phyloP scores from a whole-genome alignment of 305 asterid genomes.

The Plantago coronopus region DNA sequence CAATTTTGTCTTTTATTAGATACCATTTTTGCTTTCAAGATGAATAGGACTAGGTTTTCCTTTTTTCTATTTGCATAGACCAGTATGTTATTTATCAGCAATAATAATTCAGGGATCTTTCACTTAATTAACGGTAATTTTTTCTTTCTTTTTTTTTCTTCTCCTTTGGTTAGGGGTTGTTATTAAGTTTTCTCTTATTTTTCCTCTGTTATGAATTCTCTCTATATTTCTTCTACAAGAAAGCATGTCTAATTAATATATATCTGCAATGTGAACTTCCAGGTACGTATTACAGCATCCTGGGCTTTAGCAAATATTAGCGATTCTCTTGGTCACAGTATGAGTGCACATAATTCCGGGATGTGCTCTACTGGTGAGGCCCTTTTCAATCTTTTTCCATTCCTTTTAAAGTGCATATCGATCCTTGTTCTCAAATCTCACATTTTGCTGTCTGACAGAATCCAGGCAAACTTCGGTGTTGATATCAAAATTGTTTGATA shows the following conservation, averaged over 20 bases:
- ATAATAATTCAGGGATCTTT: not conserved
- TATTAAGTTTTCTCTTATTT: not conserved
- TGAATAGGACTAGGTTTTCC: not conserved
- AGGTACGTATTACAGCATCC: slow-evolving; percentile 93
- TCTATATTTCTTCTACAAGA: slow-evolving; percentile 10
- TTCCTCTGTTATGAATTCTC: slow-evolving; percentile 11
- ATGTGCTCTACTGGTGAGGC: slow-evolving; percentile 41
- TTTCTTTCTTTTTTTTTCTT: not conserved
- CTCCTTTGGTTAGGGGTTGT: not conserved
- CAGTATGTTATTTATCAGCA: not conserved
- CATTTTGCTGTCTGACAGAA: slow-evolving; percentile 39
- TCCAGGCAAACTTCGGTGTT: slow-evolving; percentile 41
- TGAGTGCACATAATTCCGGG: slow-evolving; percentile 44
- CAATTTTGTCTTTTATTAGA: not conserved
- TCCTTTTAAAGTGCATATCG: slow-evolving; percentile 21
- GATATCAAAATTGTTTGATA: slow-evolving; percentile 53
- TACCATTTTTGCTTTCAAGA: not conserved
- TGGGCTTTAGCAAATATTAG: slow-evolving; percentile 96
- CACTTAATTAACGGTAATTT: not conserved
- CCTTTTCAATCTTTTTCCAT: slow-evolving; percentile 21
- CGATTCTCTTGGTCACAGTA: slow-evolving; percentile 68
- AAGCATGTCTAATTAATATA: slow-evolving; percentile 22
- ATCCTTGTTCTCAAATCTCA: slow-evolving; percentile 28
- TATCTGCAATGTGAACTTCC: slow-evolving; percentile 33
- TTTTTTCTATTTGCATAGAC: not conserved